phyloP scores from a whole-genome alignment of 495 filamentous ascomycete genomes.

The Talaromyces trachyspermus region DNA sequence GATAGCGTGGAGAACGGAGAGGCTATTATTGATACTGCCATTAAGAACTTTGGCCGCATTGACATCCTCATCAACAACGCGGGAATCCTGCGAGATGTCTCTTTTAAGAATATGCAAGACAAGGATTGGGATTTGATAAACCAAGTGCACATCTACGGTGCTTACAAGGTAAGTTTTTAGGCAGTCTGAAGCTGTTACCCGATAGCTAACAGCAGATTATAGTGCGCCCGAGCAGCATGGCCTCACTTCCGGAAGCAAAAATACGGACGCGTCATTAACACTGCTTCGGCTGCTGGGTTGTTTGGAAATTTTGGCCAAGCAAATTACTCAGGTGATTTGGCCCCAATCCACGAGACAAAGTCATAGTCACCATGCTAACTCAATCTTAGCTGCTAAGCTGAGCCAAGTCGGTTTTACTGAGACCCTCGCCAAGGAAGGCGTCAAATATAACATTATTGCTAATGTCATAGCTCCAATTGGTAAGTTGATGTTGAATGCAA shows the following conservation, averaged over 20 bases:
- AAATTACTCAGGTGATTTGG: conserved; percentile 74
- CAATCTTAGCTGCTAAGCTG: conserved; percentile 70
- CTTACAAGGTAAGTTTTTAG: conserved; percentile 76
- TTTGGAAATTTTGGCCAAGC: conserved; percentile 94
- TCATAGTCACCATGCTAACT: conserved; percentile 10
- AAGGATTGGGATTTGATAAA: conserved; percentile 93
- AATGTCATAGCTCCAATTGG: conserved; percentile 93
- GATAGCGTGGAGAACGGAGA: conserved; percentile 94
- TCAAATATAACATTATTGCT: conserved; percentile 95
- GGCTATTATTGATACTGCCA: conserved; percentile 91
- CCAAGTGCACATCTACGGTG: conserved; percentile 87
- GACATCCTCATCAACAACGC: conserved; percentile 98
- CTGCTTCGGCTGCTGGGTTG: conserved; percentile 87
- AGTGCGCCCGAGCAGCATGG: conserved; percentile 93
- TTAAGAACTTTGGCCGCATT: conserved; percentile 84
- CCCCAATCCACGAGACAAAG: background rate
- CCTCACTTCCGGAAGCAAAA: conserved; percentile 98
- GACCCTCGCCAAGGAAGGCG: conserved; percentile 93
- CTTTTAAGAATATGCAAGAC: conserved; percentile 99
- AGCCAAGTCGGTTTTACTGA: conserved; percentile 97
- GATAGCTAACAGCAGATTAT: conserved; percentile 10
- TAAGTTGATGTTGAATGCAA: conserved; percentile 23
- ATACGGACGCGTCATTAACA: conserved; percentile 94
- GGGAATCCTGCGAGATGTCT: conserved; percentile 91
- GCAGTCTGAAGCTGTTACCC: too few relatives aligned